A percentile compares a stretch with the other conserved stretches of the same genome.
phyloP scores from a whole-genome alignment of 2,329 filamentous ascomycete genomes.

The Lecanicillium sp. region DNA sequence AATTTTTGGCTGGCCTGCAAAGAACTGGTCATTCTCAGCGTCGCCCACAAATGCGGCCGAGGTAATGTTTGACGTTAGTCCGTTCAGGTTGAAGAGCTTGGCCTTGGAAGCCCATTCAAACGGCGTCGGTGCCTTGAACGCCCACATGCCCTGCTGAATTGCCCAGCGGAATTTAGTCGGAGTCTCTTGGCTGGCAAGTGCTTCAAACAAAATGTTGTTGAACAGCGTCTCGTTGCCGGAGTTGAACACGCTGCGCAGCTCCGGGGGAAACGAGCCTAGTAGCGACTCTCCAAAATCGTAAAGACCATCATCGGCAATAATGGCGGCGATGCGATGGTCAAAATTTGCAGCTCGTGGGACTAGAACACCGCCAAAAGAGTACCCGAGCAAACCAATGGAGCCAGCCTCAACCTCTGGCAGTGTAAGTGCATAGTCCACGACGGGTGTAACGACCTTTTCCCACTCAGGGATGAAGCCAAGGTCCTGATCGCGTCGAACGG shows the following conservation, averaged over 20 bases:
- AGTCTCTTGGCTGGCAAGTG: slow-evolving; percentile 1
- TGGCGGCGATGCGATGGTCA: slow-evolving; percentile 32
- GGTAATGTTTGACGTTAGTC: slow-evolving; percentile 13
- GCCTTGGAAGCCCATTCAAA: slow-evolving; percentile 13
- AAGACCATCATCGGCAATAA: slow-evolving; percentile 30
- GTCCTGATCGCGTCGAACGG: slow-evolving; percentile 29
- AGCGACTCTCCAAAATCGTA: slow-evolving; percentile 18
- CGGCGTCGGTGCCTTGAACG: slow-evolving; percentile 16
- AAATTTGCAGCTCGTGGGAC: slow-evolving; percentile 32
- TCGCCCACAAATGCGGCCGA: slow-evolving; percentile 16
- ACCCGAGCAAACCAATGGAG: slow-evolving; percentile 27
- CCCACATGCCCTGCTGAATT: slow-evolving; percentile 18
- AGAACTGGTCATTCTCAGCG: slow-evolving; percentile 14
- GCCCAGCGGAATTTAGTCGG: slow-evolving; percentile 15
- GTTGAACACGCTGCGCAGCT: slow-evolving; percentile 8
- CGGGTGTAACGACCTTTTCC: slow-evolving; percentile 30
- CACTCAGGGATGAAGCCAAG: slow-evolving; percentile 36
- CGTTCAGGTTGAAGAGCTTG: slow-evolving; percentile 12
- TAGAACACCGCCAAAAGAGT: slow-evolving; percentile 33
- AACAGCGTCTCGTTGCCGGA: slow-evolving; percentile 12
- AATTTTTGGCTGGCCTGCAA: slow-evolving; percentile 7
- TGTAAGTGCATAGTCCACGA: slow-evolving; percentile 28
- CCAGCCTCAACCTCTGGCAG: slow-evolving; percentile 19
- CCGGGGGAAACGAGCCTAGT: slow-evolving; percentile 6
- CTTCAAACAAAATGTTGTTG: slow-evolving; percentile 11